Evolutionary conservation across 1,284 basidiomycete genomes (phyloP).

Genomic region (Ceratobasidium sp.): DNA sequence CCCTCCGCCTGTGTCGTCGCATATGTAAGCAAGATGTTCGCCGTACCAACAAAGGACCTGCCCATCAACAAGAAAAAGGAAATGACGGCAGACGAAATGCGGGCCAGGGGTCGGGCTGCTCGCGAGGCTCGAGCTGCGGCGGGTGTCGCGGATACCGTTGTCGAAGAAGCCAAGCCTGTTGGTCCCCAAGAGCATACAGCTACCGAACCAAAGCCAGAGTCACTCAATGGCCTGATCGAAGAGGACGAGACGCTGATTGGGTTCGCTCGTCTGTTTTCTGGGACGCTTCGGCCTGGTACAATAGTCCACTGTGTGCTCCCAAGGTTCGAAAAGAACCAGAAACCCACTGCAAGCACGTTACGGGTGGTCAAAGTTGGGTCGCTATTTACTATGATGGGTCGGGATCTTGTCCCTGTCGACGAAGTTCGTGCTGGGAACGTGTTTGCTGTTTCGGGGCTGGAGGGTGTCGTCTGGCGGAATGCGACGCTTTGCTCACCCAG

Average conservation of each 20-base stretch:
- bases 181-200: constrained; percentile 24
- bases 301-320: constrained; percentile 83
- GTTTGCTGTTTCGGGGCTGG: constrained; percentile 91
- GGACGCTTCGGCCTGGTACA: constrained; percentile 76
- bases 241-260: constrained; percentile 80
- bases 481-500: constrained; percentile 86
- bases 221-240: constrained; percentile 49
- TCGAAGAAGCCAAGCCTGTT: constrained; percentile 32
- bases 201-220: constrained; percentile 21
- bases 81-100: constrained; percentile 89
- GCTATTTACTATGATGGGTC: constrained; percentile 98
- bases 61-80: constrained; percentile 85
- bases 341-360: constrained; percentile 76
- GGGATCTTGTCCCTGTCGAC: constrained; percentile 87
- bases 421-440: constrained; percentile 94
- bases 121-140: constrained; percentile 62
- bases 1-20: constrained; percentile 74
- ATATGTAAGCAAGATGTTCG: constrained; percentile 99
- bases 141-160: constrained; percentile 51
- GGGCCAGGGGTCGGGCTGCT: constrained; percentile 72
- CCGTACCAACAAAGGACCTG: constrained; percentile 80
- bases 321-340: constrained; percentile 54
- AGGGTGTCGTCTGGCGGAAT: constrained; percentile 90
- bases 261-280: constrained; percentile 94
- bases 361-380: constrained; percentile 54